Percentiles rank a stretch among this genome's conserved stretches.
Evolutionary conservation across 345 rosid genomes (phyloP).

Genomic region (Trapa incisa): DNA sequence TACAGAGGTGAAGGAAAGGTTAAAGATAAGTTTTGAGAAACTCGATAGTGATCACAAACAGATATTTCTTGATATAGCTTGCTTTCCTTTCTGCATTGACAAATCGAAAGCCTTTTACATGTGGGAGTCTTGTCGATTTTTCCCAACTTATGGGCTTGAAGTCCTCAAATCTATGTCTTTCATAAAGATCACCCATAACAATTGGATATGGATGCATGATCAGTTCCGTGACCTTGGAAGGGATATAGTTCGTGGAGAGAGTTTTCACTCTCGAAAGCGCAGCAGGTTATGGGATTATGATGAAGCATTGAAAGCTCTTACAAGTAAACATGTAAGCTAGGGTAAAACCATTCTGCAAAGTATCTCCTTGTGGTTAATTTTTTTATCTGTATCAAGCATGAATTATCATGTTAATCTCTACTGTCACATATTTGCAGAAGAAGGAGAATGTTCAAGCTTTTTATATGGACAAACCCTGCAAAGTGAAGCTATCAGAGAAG

Average conservation of each 20-base stretch:
- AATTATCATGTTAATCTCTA: too few relatives aligned
- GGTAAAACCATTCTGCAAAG: too few relatives aligned
- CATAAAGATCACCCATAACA: background rate
- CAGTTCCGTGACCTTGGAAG: background rate
- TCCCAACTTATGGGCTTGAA: background rate
- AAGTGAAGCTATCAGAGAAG: background rate
- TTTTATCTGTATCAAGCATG: too few relatives aligned
- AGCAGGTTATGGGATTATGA: too few relatives aligned
- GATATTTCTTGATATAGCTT: slow-evolving; percentile 10
- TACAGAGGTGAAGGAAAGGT: background rate
- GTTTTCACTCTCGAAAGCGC: background rate
- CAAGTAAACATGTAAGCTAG: too few relatives aligned
- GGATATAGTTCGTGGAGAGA: background rate
- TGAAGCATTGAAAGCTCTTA: too few relatives aligned
- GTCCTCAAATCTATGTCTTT: background rate
- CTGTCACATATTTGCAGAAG: background rate
- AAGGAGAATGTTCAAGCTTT: slow-evolving; percentile 1
- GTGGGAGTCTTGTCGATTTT: background rate
- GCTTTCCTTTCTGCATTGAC: background rate
- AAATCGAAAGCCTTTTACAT: background rate
- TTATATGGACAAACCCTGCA: background rate
- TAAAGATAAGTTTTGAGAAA: slow-evolving; percentile 3
- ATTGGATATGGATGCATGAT: slow-evolving; percentile 1
- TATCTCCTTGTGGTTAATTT: too few relatives aligned
- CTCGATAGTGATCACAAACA: background rate